Evolutionary conservation across 2,329 filamentous ascomycete genomes (phyloP).

Genomic region (Helminthosporium solani): DNA sequence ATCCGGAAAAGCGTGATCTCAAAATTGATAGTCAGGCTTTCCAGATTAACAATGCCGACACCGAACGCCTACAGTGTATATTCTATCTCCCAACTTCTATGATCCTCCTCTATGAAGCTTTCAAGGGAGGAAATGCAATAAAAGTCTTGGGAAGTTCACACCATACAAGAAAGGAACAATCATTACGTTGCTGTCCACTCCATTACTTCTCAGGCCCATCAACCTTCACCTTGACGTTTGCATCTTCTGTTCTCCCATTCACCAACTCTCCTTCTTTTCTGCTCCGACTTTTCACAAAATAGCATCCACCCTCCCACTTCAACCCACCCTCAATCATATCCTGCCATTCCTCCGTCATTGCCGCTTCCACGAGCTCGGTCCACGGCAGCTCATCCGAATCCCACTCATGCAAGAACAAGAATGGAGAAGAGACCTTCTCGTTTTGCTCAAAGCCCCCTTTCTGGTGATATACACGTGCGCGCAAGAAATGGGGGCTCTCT

Average conservation of each 20-base stretch:
- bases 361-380: conserved; percentile 4
- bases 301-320: conserved; percentile 1
- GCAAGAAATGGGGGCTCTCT: conserved; percentile 2
- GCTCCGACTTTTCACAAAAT: not conserved
- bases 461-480: conserved; percentile 2
- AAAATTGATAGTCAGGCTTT: too few species aligned
- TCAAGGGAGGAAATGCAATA: too few species aligned
- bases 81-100: too few species aligned
- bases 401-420: conserved; percentile 6
- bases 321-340: conserved; percentile 3
- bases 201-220: too few species aligned
- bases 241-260: not conserved
- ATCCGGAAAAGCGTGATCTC: too few species aligned
- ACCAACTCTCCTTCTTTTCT: not conserved
- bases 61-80: too few species aligned
- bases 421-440: conserved; percentile 1
- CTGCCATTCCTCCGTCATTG: conserved; percentile 3
- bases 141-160: too few species aligned
- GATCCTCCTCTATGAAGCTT: too few species aligned
- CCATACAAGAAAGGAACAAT: too few species aligned
- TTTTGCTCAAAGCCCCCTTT: not conserved
- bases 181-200: too few species aligned
- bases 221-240: too few species aligned
- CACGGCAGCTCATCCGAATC: conserved; percentile 7
- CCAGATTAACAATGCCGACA: too few species aligned